These are phyloP conservation scores for Arctium lappa DNA, from an alignment of 129 eudicot genomes.

Conservation along the genomic window DNA sequence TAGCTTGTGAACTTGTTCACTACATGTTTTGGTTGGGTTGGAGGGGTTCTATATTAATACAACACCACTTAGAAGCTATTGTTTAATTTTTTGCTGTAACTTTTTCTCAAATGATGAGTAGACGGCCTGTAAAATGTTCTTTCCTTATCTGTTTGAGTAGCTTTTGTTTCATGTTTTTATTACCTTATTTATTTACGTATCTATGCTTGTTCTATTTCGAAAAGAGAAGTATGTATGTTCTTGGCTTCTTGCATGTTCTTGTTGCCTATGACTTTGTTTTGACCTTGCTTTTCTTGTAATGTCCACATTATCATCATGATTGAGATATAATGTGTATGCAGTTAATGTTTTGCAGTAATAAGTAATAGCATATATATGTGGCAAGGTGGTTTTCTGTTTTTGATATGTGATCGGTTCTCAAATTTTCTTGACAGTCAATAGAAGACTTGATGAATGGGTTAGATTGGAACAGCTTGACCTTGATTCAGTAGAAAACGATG, in stretches of 20 bases:
- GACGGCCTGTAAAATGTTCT: neutral
- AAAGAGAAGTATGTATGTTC: neutral
- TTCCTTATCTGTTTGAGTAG: neutral
- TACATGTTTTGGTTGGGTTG: neutral
- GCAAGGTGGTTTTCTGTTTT: neutral
- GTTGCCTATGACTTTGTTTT: neutral
- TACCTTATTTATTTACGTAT: neutral
- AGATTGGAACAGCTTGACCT: conserved; percentile 98
- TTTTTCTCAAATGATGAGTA: neutral
- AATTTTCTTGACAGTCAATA: conserved; percentile 58
- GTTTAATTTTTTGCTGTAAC: too few relatives aligned
- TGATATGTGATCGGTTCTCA: neutral
- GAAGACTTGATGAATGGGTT: conserved; percentile 99
- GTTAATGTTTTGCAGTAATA: neutral
- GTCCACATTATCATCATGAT: neutral
- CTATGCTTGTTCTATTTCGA: neutral
- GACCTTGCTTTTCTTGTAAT: neutral
- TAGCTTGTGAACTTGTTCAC: neutral
- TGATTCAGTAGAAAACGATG: conserved; percentile 84
- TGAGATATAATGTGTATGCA: neutral
- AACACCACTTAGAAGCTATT: neutral
- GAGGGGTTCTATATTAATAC: neutral
- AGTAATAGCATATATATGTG: neutral
- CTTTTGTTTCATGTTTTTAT: neutral
- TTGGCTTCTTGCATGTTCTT: neutral